Evolutionary conservation across 1,139 yeast genomes (phyloP), one percentile per base, ranked within the genome.

Genomic region (Candida sp.): DNA sequence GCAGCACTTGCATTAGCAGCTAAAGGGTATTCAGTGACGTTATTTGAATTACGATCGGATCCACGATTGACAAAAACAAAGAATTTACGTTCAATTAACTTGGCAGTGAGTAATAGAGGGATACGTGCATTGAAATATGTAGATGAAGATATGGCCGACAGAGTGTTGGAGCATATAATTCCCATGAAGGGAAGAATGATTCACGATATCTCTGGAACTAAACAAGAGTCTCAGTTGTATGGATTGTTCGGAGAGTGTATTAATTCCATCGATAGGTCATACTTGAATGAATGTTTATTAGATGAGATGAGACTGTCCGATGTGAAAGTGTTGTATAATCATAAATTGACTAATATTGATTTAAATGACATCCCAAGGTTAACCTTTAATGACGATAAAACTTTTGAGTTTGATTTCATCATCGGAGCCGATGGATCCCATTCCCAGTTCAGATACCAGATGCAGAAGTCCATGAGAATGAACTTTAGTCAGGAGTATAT

Each of bases 131-230:
- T 91, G 56, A 67, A 73, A 42, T 72, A 72, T 43, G 82, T 90
- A 4, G 90, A 86, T 56, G 61, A 66, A 1, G 75, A 64, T 8
- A 71, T 89, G 71, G 80, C 86, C 6, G 64, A 66, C 0, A 61
- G 82, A 15, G 75, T 87, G 2, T 58, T 87, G 51, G 66, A 70
- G 35, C 79, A 79, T 39, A 77, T 87, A 19, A 84, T 87, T 32
- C 97, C 97, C 3, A 87, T 91, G 91, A 66, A 77, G 40, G 97
- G 96, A 1, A 71, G 97, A 38, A 90, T 90, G 97, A 82, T 91
- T 45, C 97, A 91, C 60, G 84, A 84, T 53, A 44, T 64, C 21
- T 56, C 72, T 8, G 97, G 96, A 0, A 55, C 56, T n/a, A 64
- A 66, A 30, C 84, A 81, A 57, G 81, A 77, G 48, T 73, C 87